Evolutionary conservation across 2,329 filamentous ascomycete genomes (phyloP), one percentile per base, ranked within the genome.

Genomic region (Thelonectria rubi): DNA sequence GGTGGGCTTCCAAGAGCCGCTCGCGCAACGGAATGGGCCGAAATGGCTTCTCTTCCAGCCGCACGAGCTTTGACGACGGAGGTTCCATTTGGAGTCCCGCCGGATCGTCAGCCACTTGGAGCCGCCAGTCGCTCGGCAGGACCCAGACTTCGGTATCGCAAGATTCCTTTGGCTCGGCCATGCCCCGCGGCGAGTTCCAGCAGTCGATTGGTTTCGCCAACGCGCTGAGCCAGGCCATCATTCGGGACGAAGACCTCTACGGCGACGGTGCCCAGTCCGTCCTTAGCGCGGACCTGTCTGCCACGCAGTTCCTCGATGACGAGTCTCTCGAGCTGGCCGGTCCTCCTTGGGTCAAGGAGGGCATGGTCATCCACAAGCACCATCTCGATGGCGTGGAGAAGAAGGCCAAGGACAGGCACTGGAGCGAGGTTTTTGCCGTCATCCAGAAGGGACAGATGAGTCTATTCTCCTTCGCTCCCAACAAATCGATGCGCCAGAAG

Each of bases 261-360:
- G 82, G 82, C 81, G 65, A 78, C 75, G 64, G 75, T 74, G 3
- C 69, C 11, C 77, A 79, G 3, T 87, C 78, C 72, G 81, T 81
- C 68, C 81, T 84, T 65, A 89, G 90, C 69, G 88, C 89, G 30
- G 86, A 87, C 46, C 78, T 87, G 34, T 82, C 80, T 1, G 80
- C 81, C 1, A 82, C 86, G 5, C 87, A 90, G 24, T 80, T 97
- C 10, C 86, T 98, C 0, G 94, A 97, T 71, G 95, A 98, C 72
- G 95, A 99, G 72, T 93, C 91, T 0, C 84, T 99, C 12, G 94
- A 97, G 73, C 87, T 99, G 40, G 88, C 91, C 11, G 95, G 95
- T 21, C 92, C 95, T n/a, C 95, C 95, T 0, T 99, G 95, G 95
- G 90, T 96, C 26, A 99, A 99, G 78, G 95, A 99, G 78, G 95